Evolutionary conservation across 2,329 filamentous ascomycete species (phyloP), one percentile per base, ranked within the genome.

Genomic region (Pleurostoma richardsiae): DNA sequence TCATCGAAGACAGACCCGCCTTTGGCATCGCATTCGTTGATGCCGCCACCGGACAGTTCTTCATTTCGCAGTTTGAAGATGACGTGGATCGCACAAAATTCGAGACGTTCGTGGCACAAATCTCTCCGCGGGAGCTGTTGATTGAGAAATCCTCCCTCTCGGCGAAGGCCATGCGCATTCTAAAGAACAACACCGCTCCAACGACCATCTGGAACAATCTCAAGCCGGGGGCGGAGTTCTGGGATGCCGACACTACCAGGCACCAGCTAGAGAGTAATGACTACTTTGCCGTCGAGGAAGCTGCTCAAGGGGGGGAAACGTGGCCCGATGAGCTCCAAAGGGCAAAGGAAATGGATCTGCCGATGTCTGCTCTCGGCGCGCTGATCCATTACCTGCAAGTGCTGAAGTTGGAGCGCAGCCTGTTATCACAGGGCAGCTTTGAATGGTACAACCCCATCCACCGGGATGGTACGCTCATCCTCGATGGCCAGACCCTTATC

Each of bases 11-110:
- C 45, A 73, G 83, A 29, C 91, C 94, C 4, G 82, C 83, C 0
- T 99, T 99, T 63, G 94, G 94, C 6, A 83, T 99, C 44, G 85
- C 90, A 0, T 96, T 97, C 66, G 89, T 95, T 8, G 94, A 99
- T 62, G 94, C 94, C 6, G 91, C 94, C 2, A 99, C 92, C 1
- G 94, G 92, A 7, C 90, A 96, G 53, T 99, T 99, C 64, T 90
- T 88, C 59, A 67, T 99, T n/a, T 88, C 91, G 2, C 85, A 95
- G 52, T 97, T 97, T 54, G 77, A 87, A 4, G 94, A 99, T 58
- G 94, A 99, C 63, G 80, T 84, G 4, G 91, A 97, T 58, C 79
- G 96, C 68, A 99, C 94, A 48, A 95, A 91, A 61, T 97, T 99
- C 56, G 94, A 99, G 71, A 99, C 94, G 0, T 87, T 99, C 52